phyloP scores from a whole-genome alignment of 2,329 filamentous ascomycete genomes.

The Fusarium virguliforme region DNA sequence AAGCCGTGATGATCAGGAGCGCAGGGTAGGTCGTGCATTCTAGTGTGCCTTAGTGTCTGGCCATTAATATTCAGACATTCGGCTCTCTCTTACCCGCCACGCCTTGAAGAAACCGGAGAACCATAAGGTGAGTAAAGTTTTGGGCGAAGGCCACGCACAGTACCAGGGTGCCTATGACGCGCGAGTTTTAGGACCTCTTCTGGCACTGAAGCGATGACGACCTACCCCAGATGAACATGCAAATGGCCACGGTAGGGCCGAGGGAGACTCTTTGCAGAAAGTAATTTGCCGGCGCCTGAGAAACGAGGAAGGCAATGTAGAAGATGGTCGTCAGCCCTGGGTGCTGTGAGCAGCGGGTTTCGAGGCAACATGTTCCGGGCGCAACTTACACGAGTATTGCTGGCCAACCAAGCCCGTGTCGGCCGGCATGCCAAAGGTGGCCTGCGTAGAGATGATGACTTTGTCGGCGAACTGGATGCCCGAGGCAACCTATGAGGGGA shows the following conservation, averaged over 20 bases:
- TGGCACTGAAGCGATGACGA: too few species aligned
- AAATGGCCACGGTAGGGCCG: conserved; percentile 50
- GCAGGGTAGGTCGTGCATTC: conserved; percentile 53
- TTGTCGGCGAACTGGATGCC: conserved; percentile 53
- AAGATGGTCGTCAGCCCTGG: conserved; percentile 51
- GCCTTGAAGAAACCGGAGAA: conserved; percentile 52
- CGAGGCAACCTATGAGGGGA: too few species aligned
- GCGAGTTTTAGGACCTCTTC: too few species aligned
- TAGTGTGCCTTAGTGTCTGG: conserved; percentile 7
- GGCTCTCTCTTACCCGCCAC: conserved; percentile 7
- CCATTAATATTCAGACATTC: too few species aligned
- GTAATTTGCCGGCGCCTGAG: conserved; percentile 51
- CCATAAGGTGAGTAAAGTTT: conserved; percentile 44
- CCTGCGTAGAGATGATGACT: conserved; percentile 51
- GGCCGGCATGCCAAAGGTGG: conserved; percentile 51
- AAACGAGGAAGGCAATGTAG: conserved; percentile 52
- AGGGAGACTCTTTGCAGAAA: conserved; percentile 56
- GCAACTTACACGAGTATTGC: conserved; percentile 47
- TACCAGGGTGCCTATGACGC: not conserved
- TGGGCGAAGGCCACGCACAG: not conserved
- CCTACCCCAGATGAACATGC: not conserved
- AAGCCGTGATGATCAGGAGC: conserved; percentile 53
- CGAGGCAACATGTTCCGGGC: too few species aligned
- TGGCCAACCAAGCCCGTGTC: conserved; percentile 52
- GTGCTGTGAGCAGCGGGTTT: too few species aligned